Percentiles rank a stretch among this genome's conserved stretches.
Conservation (phyloP, 139 green algal genomes). For the Gonium pectorale region DNA sequence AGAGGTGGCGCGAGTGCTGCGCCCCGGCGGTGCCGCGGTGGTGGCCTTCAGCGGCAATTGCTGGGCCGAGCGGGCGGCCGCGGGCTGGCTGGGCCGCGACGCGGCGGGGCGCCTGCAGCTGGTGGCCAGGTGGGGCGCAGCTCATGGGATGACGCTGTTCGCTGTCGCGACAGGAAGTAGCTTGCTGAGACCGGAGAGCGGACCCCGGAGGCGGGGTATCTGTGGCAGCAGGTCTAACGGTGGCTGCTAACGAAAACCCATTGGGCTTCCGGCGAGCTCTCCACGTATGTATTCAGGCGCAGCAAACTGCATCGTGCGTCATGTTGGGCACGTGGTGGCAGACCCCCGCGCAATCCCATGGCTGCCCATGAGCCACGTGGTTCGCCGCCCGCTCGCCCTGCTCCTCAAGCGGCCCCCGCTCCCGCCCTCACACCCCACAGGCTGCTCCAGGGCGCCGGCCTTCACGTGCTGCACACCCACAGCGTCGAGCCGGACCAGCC, state of each 20-base stretch:
- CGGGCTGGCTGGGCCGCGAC: slow-evolving; percentile 1
- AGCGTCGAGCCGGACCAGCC: background rate
- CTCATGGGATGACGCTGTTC: background rate
- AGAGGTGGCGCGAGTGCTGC: slow-evolving; percentile 13
- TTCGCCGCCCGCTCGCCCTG: too few relatives aligned
- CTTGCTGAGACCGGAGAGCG: too few relatives aligned
- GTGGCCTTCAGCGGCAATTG: slow-evolving; percentile 1
- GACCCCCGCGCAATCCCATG: too few relatives aligned
- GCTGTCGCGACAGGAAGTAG: background rate
- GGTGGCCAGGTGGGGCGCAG: background rate
- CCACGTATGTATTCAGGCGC: too few relatives aligned
- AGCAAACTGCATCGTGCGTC: too few relatives aligned
- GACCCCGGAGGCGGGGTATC: too few relatives aligned
- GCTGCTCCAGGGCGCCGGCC: background rate
- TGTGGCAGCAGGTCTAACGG: background rate
- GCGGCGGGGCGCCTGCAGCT: background rate
- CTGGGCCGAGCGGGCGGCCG: background rate
- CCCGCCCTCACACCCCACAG: background rate
- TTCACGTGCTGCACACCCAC: background rate
- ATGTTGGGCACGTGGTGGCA: too few relatives aligned
- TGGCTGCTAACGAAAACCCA: too few relatives aligned
- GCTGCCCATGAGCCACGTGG: too few relatives aligned
- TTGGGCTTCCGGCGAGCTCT: too few relatives aligned
- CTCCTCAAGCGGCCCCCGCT: too few relatives aligned
- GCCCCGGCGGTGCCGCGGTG: background rate